Evolutionary conservation across 2,329 filamentous ascomycete genomes (phyloP), one percentile per base, ranked within the genome.

Genomic region (Mycosphaerella sp.): DNA sequence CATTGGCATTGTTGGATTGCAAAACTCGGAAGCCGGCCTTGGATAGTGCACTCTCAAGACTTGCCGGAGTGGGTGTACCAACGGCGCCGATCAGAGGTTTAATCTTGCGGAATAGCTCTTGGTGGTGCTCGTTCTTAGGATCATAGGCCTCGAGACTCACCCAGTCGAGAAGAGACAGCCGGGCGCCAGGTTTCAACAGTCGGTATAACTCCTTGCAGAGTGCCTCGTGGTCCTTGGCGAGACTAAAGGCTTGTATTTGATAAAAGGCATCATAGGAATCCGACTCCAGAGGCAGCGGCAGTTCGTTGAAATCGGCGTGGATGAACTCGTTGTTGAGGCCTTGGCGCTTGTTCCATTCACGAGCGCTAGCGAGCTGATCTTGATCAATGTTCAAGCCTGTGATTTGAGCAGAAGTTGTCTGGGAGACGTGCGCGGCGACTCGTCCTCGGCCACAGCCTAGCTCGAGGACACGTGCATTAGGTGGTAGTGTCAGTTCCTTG

Each of bases 61-160:
- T 62, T 12, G 61, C 39, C 1, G 64, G 64, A 6, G 64, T 67
- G 5, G 64, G 64, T 3, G 64, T 67, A 4, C 64, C 64, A 6
- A 66, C 62, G 1, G 64, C 64, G n/a, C 64, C 64, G 32, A 67
- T 63, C 10, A 66, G 51, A 8, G 64, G 64, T 51, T 67, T 67
- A 50, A 67, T 63, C 5, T 46, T 47, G 42, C 58, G 57, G 62
- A 67, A 64, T 26, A 65, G 47, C 31, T 53, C 44, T 23, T 41
- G n/a, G 46, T 66, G 64, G 17, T 64, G 51, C 1, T 60, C 42
- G 29, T 67, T 43, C 2, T 54, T 23, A 7, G 62, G 51, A 32
- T 67, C 54, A 53, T 59, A 67, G n/a, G 62, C 62, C 3, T 57
- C 50, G 2, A 67, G 44, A n/a, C 57, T 61, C 9, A 57, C 64